Evolutionary conservation across 2,329 filamentous ascomycete genomes (phyloP).

Genomic region (Blastomyces percursus): DNA sequence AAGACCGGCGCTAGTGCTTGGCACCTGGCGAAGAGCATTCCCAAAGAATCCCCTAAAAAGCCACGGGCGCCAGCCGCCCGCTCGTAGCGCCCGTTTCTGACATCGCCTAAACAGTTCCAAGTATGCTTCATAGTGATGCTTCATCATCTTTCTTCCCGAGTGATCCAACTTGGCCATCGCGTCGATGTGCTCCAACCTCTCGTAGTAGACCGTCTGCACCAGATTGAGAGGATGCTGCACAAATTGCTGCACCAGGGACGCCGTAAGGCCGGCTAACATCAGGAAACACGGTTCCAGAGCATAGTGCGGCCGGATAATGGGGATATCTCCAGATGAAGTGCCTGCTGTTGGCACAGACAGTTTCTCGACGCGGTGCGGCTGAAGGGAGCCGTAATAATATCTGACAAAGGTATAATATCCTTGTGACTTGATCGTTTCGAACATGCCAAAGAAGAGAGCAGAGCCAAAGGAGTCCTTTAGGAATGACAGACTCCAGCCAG

Average conservation of each 20-base stretch:
- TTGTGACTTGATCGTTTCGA: slow-evolving; percentile 54
- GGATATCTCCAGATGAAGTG: slow-evolving; percentile 25
- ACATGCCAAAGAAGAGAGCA: slow-evolving; percentile 51
- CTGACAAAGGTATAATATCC: slow-evolving; percentile 51
- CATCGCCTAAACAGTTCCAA: slow-evolving; percentile 49
- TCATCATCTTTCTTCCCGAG: slow-evolving; percentile 34
- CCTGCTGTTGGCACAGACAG: slow-evolving; percentile 17
- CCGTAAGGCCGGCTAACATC: slow-evolving; percentile 47
- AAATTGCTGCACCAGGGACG: slow-evolving; percentile 47
- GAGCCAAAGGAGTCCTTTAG: slow-evolving; percentile 51
- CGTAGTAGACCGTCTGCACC: slow-evolving; percentile 51
- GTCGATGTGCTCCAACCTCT: slow-evolving; percentile 50
- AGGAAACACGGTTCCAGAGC: slow-evolving; percentile 52
- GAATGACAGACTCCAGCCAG: slow-evolving; percentile 50
- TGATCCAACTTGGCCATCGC: slow-evolving; percentile 38
- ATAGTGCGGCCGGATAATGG: slow-evolving; percentile 51
- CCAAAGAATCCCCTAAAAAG: slow-evolving; percentile 48
- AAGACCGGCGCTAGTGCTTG: slow-evolving; percentile 52
- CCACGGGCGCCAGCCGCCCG: slow-evolving; percentile 46
- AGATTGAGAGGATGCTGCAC: slow-evolving; percentile 49
- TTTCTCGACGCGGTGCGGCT: slow-evolving; percentile 19
- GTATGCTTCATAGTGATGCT: slow-evolving; percentile 50
- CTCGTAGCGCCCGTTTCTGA: slow-evolving; percentile 38
- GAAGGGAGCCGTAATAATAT: slow-evolving; percentile 44
- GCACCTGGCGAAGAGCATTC: slow-evolving; percentile 48